phyloP scores from a whole-genome alignment of 257 asterid genomes.

The Rehmannia glutinosa region DNA sequence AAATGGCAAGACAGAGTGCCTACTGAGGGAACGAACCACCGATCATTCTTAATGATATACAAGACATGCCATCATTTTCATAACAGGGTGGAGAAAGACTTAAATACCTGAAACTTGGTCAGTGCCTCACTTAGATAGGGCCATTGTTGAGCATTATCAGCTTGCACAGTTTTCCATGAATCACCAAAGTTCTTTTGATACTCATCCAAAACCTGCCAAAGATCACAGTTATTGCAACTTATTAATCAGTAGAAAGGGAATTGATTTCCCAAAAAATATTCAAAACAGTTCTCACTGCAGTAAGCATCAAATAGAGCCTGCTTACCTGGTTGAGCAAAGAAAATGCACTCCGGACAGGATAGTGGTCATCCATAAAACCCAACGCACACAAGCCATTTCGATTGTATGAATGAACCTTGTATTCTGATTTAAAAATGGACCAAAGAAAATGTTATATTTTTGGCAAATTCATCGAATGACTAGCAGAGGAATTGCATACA shows the following conservation, averaged over 20 bases:
- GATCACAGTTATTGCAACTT: not conserved
- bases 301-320: not conserved
- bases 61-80: too few species aligned
- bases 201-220: constrained; percentile 73
- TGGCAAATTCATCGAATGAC: not conserved
- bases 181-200: constrained; percentile 83
- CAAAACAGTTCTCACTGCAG: not conserved
- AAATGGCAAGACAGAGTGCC: not conserved
- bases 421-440: constrained; percentile 36
- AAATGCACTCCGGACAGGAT: constrained; percentile 92
- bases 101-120: constrained; percentile 48
- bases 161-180: constrained; percentile 66
- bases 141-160: constrained; percentile 68
- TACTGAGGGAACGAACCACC: not conserved
- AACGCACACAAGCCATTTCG: constrained; percentile 72
- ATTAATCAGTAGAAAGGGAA: not conserved
- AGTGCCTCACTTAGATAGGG: constrained; percentile 72
- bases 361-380: constrained; percentile 94
- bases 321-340: constrained; percentile 82
- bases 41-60: not conserved
- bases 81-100: not conserved
- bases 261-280: not conserved
- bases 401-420: constrained; percentile 83
- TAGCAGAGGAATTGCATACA: not conserved
- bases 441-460: not conserved